Evolutionary conservation across 2,329 filamentous ascomycete species (phyloP), one percentile per base, ranked within the genome.

Genomic region (Diaporthe amygdali): DNA sequence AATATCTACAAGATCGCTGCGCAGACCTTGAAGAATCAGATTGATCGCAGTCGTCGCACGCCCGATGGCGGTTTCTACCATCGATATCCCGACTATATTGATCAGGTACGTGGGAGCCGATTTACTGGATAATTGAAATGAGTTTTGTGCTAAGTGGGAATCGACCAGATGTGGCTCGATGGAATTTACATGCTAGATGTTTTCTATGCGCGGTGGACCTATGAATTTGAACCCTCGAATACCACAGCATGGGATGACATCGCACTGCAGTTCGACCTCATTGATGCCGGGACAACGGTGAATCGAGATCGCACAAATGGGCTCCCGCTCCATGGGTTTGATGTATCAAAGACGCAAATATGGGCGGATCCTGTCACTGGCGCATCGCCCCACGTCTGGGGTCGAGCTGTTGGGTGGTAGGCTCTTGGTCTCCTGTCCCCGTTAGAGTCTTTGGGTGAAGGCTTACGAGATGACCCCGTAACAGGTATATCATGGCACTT

Each of bases 281-380:
- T 67, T 8, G 32, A 67, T 1, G 59, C 41, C 10, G 59, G 59
- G 3, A 63, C 59, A 7, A 74, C 77, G 51, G 82, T 84, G 68
- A 83, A 81, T 68, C 77, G 79, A 5, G 78, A 84, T 64, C 71
- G 77, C 20, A 78, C 77, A 17, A 82, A 81, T 0, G 82, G 83
- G 0, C 79, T 89, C 0, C 76, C 87, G 0, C 82, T 85, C 1
- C 87, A 89, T 68, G 87, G 87, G n/a, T 89, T 87, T 72, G 87
- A 89, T 68, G 82, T 82, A 14, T 81, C 79, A 17, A 83, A 81
- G 71, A 80, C 76, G 15, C 84, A 86, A 32, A 77, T 82, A 0
- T 89, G 87, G 87, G 86, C 86, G 0, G 79, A 86, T 70, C 79
- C 81, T 0, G 74, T 78, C 3, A 87, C 85, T 0, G 87, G 87